Evolutionary conservation across 352 stramenopile genomes (phyloP).

Genomic region (Peronospora farinosa): DNA sequence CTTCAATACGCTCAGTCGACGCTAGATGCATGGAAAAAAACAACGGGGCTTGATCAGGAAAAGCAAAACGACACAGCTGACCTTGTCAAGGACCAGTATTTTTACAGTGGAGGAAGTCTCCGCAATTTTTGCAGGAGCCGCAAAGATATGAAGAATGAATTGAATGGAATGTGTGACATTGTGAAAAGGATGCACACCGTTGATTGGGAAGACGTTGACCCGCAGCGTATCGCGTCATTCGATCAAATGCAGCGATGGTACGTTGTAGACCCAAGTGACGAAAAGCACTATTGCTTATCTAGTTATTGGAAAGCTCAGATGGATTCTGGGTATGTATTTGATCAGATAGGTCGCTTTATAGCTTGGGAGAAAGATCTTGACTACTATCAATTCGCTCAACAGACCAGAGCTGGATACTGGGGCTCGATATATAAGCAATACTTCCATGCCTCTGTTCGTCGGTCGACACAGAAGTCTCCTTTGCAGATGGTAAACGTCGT

Average conservation of each 20-base stretch:
- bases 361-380: constrained; percentile 3
- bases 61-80: background rate
- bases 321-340: constrained; percentile 24
- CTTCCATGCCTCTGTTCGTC: constrained; percentile 17
- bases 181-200: constrained; percentile 4
- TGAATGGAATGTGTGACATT: constrained; percentile 11
- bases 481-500: constrained; percentile 23
- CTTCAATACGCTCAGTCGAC: constrained; percentile 15
- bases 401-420: constrained; percentile 14
- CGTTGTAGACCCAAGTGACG: constrained; percentile 14
- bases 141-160: constrained; percentile 15
- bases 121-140: constrained; percentile 17
- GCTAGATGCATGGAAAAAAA: constrained; percentile 15
- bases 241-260: constrained; percentile 25
- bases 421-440: constrained; percentile 14
- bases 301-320: constrained; percentile 13
- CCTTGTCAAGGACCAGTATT: constrained; percentile 21
- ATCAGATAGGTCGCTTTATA: constrained; percentile 16
- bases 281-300: constrained; percentile 17
- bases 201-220: constrained; percentile 8
- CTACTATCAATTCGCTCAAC: constrained; percentile 15
- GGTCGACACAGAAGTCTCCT: constrained; percentile 9
- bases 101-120: constrained; percentile 29
- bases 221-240: background rate
- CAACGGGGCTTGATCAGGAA: constrained; percentile 11